Evolutionary conservation across 148 eudicot genomes (phyloP), one percentile per base, ranked within the genome.

Genomic region (Talinum fruticosum): DNA sequence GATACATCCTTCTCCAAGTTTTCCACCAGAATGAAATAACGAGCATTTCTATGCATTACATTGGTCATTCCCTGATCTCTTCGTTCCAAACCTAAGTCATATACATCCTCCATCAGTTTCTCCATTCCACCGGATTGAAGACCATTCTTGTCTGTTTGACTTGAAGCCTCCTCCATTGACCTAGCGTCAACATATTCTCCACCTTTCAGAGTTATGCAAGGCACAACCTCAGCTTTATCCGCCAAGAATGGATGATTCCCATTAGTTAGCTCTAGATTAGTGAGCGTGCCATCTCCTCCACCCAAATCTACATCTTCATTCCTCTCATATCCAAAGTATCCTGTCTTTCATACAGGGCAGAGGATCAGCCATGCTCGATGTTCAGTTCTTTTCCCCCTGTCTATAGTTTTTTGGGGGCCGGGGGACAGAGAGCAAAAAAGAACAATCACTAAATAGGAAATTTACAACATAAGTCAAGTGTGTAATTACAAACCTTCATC

Each of bases 1-100:
- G 86, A 79, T 33, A 86, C 38, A 78, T 86, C 84, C 82, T 53
- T 87, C 85, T 90, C 94, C 85, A 90, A 76, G 72, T 90, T 88
- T 45, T 86, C 87, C 19, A 90, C 75, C 45, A 88, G 4, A 23
- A 90, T 51, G 44, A 74, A 83, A 78, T 71, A 67, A 4, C 69
- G 81, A 64, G 41, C 75, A 33, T 72, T 82, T 74, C 26, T 21
- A 61, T 74, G 71, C 62, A 23, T 70, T 23, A 59, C n/a, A 38
- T 51, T 65, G 57, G 47, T 69, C 69, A 59, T 28, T 0, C 14
- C 19, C 5, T 65, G 24, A 32, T 71, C 77, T 49, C 35, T 59
- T 19, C 83, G 86, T 69, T 84, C 85, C 23, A 84, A 36, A 76
- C 85, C 87, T 45, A 38, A 57, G 54, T 59, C 0, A 68, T n/a